Evolutionary conservation across 208 protist species (phyloP), one percentile per base, ranked within the genome.

Genomic region (Balamuthia mandrillaris): DNA sequence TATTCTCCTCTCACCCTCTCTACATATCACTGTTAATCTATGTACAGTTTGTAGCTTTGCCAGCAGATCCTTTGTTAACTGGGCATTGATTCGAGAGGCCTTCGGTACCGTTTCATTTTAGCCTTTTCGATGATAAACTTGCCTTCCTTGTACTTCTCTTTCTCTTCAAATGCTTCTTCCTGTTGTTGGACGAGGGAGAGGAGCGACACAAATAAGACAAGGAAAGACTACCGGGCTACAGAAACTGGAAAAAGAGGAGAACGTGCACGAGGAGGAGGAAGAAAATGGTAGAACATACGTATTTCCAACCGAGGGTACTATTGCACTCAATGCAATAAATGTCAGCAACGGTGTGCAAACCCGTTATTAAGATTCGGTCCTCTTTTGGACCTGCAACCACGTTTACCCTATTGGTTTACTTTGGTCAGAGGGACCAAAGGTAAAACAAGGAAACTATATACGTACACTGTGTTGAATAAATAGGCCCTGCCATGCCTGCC

Each of bases 91-190:
- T n/a, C n/a, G n/a, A n/a, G n/a, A n/a, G n/a, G n/a, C n/a, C n/a
- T 47, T 86, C 82, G 42, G 78, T 86, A n/a, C n/a, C n/a, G n/a
- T 41, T 74, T 31, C 37, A 89, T 79, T 16, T 81, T 86, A 24
- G 63, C 63, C 66, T 81, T 89, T 42, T 89, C 87, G 41, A 89
- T 75, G 78, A 89, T 89, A 12, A 81, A 89, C 72, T 89, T 89
- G 51, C 87, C 87, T 41, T 83, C 87, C 65, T 89, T 89, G 68
- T 87, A 89, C 39, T 89, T 84, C 77, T 89, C 82, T 24, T 41
- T 70, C 56, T 89, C 87, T 7, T 87, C 83, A 24, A 86, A 78
- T 16, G 87, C 81, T 45, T 82, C 78, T 51, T 87, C 72, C 87
- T 89, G 4, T 18, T 21, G 24, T 49, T n/a, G n/a, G n/a, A n/a